Conservation (phyloP, 2,329 filamentous ascomycete genomes). For the Alternaria consortialis region DNA sequence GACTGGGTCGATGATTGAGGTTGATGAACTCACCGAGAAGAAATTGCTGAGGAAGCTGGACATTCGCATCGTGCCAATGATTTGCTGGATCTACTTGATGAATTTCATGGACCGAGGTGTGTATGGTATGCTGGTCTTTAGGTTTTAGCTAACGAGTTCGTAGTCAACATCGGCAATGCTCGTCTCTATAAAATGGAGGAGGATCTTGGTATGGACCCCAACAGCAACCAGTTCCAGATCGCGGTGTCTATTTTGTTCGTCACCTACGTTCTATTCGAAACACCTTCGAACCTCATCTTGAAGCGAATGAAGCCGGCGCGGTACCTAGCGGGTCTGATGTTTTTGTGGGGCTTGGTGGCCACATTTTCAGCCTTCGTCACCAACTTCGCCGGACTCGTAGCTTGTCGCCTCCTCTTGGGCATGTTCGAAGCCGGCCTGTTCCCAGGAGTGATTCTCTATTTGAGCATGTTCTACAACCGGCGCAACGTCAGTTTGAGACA, state of each 20-base stretch:
- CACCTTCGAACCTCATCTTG: conserved; percentile 37
- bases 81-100: conserved; percentile 64
- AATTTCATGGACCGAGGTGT: conserved; percentile 58
- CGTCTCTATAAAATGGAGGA: conserved; percentile 27
- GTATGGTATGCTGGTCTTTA: neutral
- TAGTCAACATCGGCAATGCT: conserved; percentile 55
- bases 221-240: conserved; percentile 33
- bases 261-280: conserved; percentile 52
- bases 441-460: conserved; percentile 38
- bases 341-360: conserved; percentile 36
- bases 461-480: conserved; percentile 42
- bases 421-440: conserved; percentile 42
- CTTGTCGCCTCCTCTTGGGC: conserved; percentile 40
- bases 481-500: conserved; percentile 60
- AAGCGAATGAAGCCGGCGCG: conserved; percentile 47
- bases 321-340: conserved; percentile 34
- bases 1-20: conserved; percentile 5
- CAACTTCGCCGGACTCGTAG: conserved; percentile 38
- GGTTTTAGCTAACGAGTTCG: neutral
- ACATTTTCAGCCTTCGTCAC: conserved; percentile 38
- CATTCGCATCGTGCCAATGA: conserved; percentile 59
- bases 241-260: conserved; percentile 36
- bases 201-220: conserved; percentile 27
- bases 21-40: conserved; percentile 58
- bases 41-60: conserved; percentile 61